Evolutionary conservation across 1,284 basidiomycete genomes (phyloP), one percentile per base, ranked within the genome.

Genomic region (Dichomitus squalens): DNA sequence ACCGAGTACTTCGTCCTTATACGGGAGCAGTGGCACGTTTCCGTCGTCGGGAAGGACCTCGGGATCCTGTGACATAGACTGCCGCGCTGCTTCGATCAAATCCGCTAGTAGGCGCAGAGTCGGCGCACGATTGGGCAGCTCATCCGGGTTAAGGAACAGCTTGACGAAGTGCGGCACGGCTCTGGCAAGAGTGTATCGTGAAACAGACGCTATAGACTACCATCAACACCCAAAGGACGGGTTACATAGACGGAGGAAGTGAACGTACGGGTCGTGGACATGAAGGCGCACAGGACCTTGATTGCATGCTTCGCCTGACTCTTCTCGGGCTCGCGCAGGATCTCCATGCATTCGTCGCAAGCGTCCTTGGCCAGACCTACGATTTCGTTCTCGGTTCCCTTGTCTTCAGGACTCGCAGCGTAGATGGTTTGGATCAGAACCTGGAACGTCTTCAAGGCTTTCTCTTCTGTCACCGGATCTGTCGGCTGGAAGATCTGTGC

Each of bases 271-370:
- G 90, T 91, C 8, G 88, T 88, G 20, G 82, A 77, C 69, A 94
- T 79, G 64, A 95, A 83, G 0, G 87, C 82, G 58, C 88, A 88
- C 16, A 98, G 73, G 20, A 93, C 83, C 69, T 92, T 93, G 44
- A 88, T 88, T 0, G 93, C 93, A 46, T 90, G 87, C 64, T 87
- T 86, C 0, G 95, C 93, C 70, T 93, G 90, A 69, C 83, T 90
- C 76, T 97, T 98, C 72, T 97, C 95, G 0, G 95, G 94, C 68
- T 96, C 92, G 41, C 85, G 83, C 46, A 98, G 74, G 38, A 90
- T 85, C 34, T 83, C 80, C 11, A 95, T 77, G 65, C 92, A 94
- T 68, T 96, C 92, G 57, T 87, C 83, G 60, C 89, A 90, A 0
- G 90, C 88, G 35, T 88, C 85, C 64, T 82, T 83, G 5, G 88